Percentiles rank a stretch among this genome's conserved stretches.
phyloP scores from a whole-genome alignment of 2,329 filamentous ascomycete species.

The Beauveria brongniartii region DNA sequence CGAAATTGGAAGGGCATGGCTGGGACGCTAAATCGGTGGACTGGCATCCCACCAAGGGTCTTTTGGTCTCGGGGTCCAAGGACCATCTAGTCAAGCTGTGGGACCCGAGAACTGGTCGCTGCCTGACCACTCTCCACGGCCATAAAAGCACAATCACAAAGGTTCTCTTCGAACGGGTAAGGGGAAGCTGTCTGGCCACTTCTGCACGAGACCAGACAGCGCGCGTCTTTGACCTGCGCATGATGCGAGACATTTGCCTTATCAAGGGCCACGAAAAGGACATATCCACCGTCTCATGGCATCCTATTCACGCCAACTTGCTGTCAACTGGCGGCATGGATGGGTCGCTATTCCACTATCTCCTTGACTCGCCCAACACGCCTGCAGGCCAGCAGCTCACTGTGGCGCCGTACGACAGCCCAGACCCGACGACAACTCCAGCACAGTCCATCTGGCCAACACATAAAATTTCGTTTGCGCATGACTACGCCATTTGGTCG shows the following conservation, averaged over 20 bases:
- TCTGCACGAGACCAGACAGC: conserved; percentile 90
- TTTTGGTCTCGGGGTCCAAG: conserved; percentile 93
- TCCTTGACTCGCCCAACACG: conserved; percentile 90
- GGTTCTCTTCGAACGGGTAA: conserved; percentile 79
- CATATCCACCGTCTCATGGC: conserved; percentile 86
- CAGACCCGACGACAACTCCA: conserved; percentile 70
- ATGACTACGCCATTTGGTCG: conserved; percentile 95
- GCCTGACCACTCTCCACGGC: conserved; percentile 86
- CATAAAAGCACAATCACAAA: conserved; percentile 97
- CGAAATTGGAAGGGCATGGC: conserved; percentile 80
- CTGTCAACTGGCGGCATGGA: conserved; percentile 87
- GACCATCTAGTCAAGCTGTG: conserved; percentile 96
- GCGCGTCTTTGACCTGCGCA: conserved; percentile 86
- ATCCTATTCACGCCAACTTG: conserved; percentile 82
- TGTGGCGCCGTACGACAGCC: conserved; percentile 74
- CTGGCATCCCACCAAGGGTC: conserved; percentile 92
- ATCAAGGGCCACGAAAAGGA: conserved; percentile 95
- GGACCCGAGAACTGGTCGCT: conserved; percentile 88
- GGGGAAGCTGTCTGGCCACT: conserved; percentile 79
- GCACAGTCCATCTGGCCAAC: conserved; percentile 89
- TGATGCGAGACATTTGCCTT: conserved; percentile 96
- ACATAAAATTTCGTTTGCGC: conserved; percentile 77
- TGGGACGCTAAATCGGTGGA: conserved; percentile 98
- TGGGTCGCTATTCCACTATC: conserved; percentile 83
- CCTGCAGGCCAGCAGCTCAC: conserved; percentile 64